Percentiles rank a stretch among this genome's conserved stretches.
Evolutionary conservation across 2,329 filamentous ascomycete species (phyloP).

Genomic region (Aureobasidium lini): DNA sequence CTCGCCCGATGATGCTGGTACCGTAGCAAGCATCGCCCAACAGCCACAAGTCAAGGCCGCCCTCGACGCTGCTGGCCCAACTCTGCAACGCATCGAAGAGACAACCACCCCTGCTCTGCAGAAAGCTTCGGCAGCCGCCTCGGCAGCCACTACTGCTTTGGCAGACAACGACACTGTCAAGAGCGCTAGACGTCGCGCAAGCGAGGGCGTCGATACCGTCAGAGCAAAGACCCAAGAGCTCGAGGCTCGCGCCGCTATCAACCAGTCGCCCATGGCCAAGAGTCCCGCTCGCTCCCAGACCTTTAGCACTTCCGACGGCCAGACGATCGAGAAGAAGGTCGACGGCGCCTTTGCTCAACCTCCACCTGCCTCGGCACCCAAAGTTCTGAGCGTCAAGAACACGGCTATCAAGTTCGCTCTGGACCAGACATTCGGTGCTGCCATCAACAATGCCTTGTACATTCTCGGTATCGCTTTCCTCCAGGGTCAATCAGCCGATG

Average conservation of each 20-base stretch:
- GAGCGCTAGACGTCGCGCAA: conserved; percentile 8
- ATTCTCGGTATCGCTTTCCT: conserved; percentile 52
- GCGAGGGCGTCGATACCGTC: conserved; percentile 12
- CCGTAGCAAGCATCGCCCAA: conserved; percentile 5
- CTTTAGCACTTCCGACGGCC: not conserved
- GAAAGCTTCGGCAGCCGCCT: conserved; percentile 25
- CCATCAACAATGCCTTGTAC: conserved; percentile 59
- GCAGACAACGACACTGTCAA: conserved; percentile 10
- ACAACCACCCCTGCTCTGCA: conserved; percentile 26
- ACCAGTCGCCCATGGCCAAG: not conserved
- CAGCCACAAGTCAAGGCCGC: conserved; percentile 26
- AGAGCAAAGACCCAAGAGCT: conserved; percentile 9
- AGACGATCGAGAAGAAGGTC: conserved; percentile 4
- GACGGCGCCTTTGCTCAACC: not conserved
- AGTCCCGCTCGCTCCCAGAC: not conserved
- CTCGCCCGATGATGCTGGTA: conserved; percentile 17
- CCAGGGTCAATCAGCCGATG: conserved; percentile 27
- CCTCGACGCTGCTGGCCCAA: conserved; percentile 16
- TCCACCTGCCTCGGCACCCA: not conserved
- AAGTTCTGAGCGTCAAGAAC: conserved; percentile 49
- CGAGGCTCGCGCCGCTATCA: conserved; percentile 11
- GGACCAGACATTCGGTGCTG: conserved; percentile 61
- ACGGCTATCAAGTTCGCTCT: conserved; percentile 59
- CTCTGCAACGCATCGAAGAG: conserved; percentile 32
- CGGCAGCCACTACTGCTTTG: conserved; percentile 11